Base-by-base conservation (phyloP, 768 basidiomycete genomes). In the Filobasidium floriforme region DNA sequence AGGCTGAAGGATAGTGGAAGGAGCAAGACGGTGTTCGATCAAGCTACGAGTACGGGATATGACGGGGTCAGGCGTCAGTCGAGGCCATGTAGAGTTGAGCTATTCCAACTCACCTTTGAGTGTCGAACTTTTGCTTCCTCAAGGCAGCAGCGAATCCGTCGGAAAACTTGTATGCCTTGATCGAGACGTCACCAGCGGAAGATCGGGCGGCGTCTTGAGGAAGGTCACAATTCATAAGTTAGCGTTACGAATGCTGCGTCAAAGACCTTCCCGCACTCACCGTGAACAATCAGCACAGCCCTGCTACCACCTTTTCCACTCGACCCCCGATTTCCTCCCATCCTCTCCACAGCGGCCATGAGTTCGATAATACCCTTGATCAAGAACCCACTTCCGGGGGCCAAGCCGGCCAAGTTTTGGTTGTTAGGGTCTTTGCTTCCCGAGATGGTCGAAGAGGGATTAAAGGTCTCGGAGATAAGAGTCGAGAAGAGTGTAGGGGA, bases 151-250 rank as follows among this genome's bases (percentile, higher is more conserved):
- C 80, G 78, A 92, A 94, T 19, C 85, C 82, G 54, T 84, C 80
- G 49, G 89, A 90, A 72, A 97, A 81, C 70, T 86, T 84, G 82
- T 89, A 97, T 49, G 92, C 93, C 66, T 88, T 87, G 82, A 97
- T 89, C 29, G 88, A 87, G 54, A 90, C 86, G 75, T 89, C 92
- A 55, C 90, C 91, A 69, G 88, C 84, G 65, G 64, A 59, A 37
- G 71, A 66, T 66, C 72, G 69, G 12, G 69, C 65, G 24, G 70
- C 69, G 43, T 65, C 59, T 61, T 40, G 9, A 1, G 26, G 15
- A 22, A 49, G 5, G 46, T 22, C 46, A 18, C 2, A 41, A 46
- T 14, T 22, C 11, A 12, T 59, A 28, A n/a, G 54, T 41, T 41
- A 11, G 24, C n/a, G 28, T 32, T 37, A 49, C 46, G 14, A 18